A percentile compares a stretch with the other conserved stretches of the same genome.
Evolutionary conservation across 805 yeast genomes (phyloP).

Genomic region (Debaryomyces maramus): DNA sequence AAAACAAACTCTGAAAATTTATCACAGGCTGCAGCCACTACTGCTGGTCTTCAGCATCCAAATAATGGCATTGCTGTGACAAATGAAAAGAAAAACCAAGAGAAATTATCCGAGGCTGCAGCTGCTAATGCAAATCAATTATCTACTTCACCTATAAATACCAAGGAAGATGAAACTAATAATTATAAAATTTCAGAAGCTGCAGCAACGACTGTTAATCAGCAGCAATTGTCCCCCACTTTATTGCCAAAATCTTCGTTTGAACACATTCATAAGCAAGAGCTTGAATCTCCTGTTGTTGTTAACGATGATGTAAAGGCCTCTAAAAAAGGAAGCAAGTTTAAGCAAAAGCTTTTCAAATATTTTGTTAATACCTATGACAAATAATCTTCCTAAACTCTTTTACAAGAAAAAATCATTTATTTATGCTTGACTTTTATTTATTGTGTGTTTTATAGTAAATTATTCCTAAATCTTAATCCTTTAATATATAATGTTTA

Average conservation of each 20-base stretch:
- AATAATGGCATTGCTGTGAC: neutral
- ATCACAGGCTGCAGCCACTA: neutral
- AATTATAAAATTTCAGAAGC: no score
- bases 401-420: no score
- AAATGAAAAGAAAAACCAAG: neutral
- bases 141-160: no score
- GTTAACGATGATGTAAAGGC: neutral
- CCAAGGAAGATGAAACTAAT: no score
- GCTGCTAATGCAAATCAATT: no score
- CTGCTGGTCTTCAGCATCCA: neutral
- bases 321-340: slow-evolving; percentile 15
- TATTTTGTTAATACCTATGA: slow-evolving; percentile 33
- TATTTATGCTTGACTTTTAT: no score
- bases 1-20: neutral
- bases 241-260: neutral
- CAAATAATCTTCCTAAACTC: no score
- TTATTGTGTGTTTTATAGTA: neutral
- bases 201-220: neutral
- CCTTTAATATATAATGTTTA: neutral
- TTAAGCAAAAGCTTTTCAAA: slow-evolving; percentile 25
- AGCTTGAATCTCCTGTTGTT: neutral
- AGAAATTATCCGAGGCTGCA: neutral
- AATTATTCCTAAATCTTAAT: neutral
- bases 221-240: neutral
- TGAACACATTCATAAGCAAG: neutral